Evolutionary conservation across 2,329 filamentous ascomycete species (phyloP), one percentile per base, ranked within the genome.

Genomic region (Meredithiella fracta): DNA sequence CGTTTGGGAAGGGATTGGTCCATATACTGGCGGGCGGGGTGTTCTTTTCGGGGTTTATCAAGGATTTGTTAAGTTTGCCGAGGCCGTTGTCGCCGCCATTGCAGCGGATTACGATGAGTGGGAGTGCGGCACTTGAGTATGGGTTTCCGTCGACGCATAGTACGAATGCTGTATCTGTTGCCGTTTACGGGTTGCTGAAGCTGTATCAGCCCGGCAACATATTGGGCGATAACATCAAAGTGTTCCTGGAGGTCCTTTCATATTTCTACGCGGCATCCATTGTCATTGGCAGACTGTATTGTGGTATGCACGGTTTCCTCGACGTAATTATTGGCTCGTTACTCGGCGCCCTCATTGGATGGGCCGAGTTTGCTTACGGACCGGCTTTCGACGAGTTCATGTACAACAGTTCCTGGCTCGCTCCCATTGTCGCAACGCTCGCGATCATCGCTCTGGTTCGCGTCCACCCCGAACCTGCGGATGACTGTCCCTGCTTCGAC

Each of bases 141-240:
- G 92, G 92, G 20, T 97, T 97, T 63, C 92, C 92, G 0, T 96
- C 90, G 7, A 97, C 92, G 0, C 92, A 98, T 67, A 95, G 90
- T 14, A 92, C 92, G 51, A 98, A 98, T 67, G 92, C 92, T 1
- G 86, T 97, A 5, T 96, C 91, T 0, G 91, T 97, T 15, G 87
- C 89, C 37, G 77, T 94, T 3, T 96, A 95, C 67, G 82, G 78
- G 29, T 72, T 97, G 6, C 75, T 90, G 55, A 73, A 82, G 50
- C 71, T 97, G 17, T 78, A 77, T 60, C 77, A 77, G 25, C 76
- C 80, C 1, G 77, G 80, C n/a, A 80, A 82, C 56, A 72, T 77
- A 17, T 72, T 86, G 58, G 69, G 76, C 31, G 70, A 79, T 2
- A 70, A 76, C 17, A 74, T 78, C 1, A 83, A 79, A 62, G 60